Evolutionary conservation across 192 early-diverging fungal genomes (phyloP).

Genomic region (Phlyctochytrium bullatum): DNA sequence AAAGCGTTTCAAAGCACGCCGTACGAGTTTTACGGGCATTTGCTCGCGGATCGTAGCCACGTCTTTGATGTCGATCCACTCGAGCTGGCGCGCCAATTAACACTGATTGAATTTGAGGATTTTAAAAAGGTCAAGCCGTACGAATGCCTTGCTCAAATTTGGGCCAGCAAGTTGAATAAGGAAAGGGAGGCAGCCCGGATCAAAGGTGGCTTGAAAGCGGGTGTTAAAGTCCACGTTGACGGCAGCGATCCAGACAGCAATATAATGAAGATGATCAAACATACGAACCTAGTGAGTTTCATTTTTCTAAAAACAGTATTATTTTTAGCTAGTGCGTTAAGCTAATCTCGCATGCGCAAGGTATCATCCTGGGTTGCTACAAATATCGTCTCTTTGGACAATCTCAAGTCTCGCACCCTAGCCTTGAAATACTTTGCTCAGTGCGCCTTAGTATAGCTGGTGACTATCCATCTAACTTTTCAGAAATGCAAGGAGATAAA

Average conservation of each 20-base stretch:
- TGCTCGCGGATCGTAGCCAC: too few species aligned
- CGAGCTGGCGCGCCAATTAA: conserved; percentile 55
- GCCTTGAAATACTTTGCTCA: conserved; percentile 44
- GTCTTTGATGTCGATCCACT: conserved; percentile 48
- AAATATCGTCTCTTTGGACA: conserved; percentile 35
- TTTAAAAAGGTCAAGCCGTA: conserved; percentile 41
- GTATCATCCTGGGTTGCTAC: conserved; percentile 47
- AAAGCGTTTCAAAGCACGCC: too few species aligned
- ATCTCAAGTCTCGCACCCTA: conserved; percentile 36
- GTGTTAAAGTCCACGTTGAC: background rate
- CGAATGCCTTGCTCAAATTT: conserved; percentile 59
- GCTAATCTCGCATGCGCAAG: conserved; percentile 9
- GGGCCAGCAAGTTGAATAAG: conserved; percentile 44
- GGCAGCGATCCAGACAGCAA: conserved; percentile 10
- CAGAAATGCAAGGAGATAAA: conserved; percentile 55
- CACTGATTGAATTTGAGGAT: conserved; percentile 46
- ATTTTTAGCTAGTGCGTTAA: conserved; percentile 5
- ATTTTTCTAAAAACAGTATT: too few species aligned
- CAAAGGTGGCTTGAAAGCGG: background rate
- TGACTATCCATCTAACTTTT: background rate
- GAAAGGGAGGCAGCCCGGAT: conserved; percentile 24
- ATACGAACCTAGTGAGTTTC: conserved; percentile 51
- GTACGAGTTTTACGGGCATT: too few species aligned
- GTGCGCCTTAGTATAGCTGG: conserved; percentile 38
- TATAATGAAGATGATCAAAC: conserved; percentile 48